Evolutionary conservation across 2,329 filamentous ascomycete genomes (phyloP), one percentile per base, ranked within the genome.

Genomic region (Alternaria burnsii): DNA sequence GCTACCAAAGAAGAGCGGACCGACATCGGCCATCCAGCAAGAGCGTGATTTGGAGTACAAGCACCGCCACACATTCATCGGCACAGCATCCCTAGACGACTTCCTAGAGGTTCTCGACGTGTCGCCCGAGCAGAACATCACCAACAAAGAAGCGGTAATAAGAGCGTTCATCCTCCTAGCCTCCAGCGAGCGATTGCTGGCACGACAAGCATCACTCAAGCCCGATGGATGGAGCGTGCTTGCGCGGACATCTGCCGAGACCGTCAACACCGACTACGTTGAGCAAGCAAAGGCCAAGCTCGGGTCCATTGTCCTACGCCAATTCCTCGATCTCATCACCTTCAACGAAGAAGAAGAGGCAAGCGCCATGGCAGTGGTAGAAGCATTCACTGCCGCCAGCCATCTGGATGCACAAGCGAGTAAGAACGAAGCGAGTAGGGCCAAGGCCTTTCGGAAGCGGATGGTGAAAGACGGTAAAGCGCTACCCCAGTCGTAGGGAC

Each of bases 1-100:
- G 24, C 59, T 57, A 6, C 50, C 62, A n/a, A 59, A 68, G 22
- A 59, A 38, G 34, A 52, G 58, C 20, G 46, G 52, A 5, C 55
- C 47, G 4, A 55, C 38, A 5, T 55, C 58, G n/a, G 53, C 60
- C 14, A 55, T 58, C 12, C 65, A 68, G 28, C 57, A 66, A 44
- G 72, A 74, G 52, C 65, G 65, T 8, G 73, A 75, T 18, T 63
- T 75, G 3, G 70, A 75, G 51, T 76, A 76, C 66, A 71, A 75
- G 43, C 69, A 75, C 55, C 73, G 73, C 30, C 73, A 76, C 62
- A 76, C 69, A 9, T 76, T 76, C 50, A 66, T 76, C 44, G 74
- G 74, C 34, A 74, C 74, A 2, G 71, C 71, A 5, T 76, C 72
- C 0, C 63, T 76, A 0, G 67, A 75, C 58, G 62, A 70, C 53